Conservation (phyloP, 306 rosid species). For the Dryas octopetala region DNA sequence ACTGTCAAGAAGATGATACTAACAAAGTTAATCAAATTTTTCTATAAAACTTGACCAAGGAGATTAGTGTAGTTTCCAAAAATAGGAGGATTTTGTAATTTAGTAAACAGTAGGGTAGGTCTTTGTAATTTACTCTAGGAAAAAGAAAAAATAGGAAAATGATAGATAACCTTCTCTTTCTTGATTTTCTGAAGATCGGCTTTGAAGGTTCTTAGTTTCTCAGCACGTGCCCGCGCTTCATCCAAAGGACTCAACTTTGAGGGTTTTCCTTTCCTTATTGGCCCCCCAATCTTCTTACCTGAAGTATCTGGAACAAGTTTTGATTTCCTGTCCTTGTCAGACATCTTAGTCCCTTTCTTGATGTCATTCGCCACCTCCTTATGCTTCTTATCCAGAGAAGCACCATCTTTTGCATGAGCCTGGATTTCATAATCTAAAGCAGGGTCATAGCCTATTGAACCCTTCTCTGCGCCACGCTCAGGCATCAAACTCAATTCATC, state of each 20-base stretch:
- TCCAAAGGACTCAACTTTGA: conserved; percentile 90
- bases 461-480: conserved; percentile 67
- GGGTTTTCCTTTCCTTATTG: conserved; percentile 80
- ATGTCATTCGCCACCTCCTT: conserved; percentile 41
- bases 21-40: not conserved
- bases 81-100: not conserved
- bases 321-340: conserved; percentile 61
- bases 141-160: not conserved
- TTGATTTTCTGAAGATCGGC: conserved; percentile 97
- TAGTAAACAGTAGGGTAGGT: not conserved
- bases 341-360: conserved; percentile 57
- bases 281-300: conserved; percentile 69
- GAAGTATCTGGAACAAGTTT: conserved; percentile 51
- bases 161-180: conserved; percentile 81
- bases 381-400: conserved; percentile 43
- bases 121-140: not conserved
- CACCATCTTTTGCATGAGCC: conserved; percentile 40
- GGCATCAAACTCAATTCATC: conserved; percentile 86
- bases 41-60: not conserved
- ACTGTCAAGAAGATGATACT: not conserved
- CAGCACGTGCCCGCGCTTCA: conserved; percentile 96
- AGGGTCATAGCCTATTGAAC: conserved; percentile 67
- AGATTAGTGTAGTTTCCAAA: not conserved
- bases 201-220: conserved; percentile 76
- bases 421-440: conserved; percentile 89